Conservation (phyloP, 331 rosid species). For the Rhamnella rubrinervis region DNA sequence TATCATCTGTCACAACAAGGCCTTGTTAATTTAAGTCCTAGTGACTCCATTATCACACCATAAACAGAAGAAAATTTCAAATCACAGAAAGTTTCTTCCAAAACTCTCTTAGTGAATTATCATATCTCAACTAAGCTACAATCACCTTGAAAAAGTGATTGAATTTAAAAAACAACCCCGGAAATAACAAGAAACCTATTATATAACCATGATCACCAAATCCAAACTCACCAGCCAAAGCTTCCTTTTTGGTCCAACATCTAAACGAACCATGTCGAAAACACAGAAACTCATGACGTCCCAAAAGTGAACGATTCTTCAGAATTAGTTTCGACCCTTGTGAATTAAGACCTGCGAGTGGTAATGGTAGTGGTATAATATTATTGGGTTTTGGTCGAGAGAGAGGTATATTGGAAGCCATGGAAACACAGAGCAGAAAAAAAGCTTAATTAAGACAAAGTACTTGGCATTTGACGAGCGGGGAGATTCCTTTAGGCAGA, state of each 20-base stretch:
- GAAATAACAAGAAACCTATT: background rate
- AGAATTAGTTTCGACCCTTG: constrained; percentile 7
- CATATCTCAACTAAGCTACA: background rate
- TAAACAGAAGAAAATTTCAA: background rate
- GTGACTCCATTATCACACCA: background rate
- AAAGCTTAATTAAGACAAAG: background rate
- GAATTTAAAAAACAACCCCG: too few relatives aligned
- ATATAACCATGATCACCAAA: background rate
- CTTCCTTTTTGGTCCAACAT: constrained; percentile 27
- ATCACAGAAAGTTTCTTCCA: background rate
- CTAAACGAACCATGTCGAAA: constrained; percentile 23
- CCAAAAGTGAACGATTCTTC: constrained; percentile 10
- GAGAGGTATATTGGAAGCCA: constrained; percentile 27
- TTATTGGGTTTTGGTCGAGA: constrained; percentile 6
- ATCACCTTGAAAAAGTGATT: too few relatives aligned
- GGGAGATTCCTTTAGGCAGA: background rate
- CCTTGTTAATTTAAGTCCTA: background rate
- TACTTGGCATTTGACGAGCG: background rate
- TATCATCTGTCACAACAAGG: constrained; percentile 43
- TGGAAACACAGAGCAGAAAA: constrained; percentile 10
- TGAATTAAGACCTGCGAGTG: background rate
- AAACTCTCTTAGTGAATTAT: background rate
- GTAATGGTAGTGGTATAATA: too few relatives aligned
- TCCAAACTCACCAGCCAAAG: constrained; percentile 31
- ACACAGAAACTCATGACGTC: constrained; percentile 3